phyloP scores from a whole-genome alignment of 805 yeast species.

The Zygotorulaspora florentina region DNA sequence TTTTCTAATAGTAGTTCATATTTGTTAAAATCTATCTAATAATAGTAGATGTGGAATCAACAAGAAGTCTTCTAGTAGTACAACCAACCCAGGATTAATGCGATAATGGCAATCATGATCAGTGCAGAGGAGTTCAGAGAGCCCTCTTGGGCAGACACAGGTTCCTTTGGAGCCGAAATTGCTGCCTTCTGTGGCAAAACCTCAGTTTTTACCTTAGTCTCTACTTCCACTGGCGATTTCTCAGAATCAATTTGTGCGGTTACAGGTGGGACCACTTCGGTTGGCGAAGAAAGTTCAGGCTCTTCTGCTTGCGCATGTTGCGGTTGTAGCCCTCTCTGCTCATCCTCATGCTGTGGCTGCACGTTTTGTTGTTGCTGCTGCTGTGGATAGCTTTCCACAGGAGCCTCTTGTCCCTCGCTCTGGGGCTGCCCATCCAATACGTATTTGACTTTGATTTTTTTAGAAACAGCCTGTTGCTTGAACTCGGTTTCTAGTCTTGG shows the following conservation, averaged over 20 bases:
- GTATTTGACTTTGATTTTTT: conserved; percentile 63
- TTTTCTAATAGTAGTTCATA: not conserved
- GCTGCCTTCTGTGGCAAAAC: conserved; percentile 44
- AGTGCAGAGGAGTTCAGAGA: conserved; percentile 52
- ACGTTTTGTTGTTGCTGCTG: conserved; percentile 24
- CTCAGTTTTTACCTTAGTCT: conserved; percentile 20
- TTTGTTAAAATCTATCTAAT: not conserved
- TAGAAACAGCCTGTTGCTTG: conserved; percentile 53
- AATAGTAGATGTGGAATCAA: not conserved
- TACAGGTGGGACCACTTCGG: conserved; percentile 7
- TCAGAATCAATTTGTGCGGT: conserved; percentile 7
- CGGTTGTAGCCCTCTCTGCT: conserved; percentile 5
- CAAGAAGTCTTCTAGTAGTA: conserved; percentile 42
- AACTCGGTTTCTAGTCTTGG: conserved; percentile 58
- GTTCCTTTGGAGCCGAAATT: conserved; percentile 26
- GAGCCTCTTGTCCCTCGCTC: conserved; percentile 2
- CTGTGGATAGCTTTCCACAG: conserved; percentile 21
- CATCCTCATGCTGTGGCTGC: not conserved
- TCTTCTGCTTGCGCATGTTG: conserved; percentile 9
- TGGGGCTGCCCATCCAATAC: conserved; percentile 23
- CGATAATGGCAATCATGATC: conserved; percentile 50
- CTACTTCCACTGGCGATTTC: conserved; percentile 2
- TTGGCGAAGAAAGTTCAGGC: conserved; percentile 23
- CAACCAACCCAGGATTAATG: conserved; percentile 65
- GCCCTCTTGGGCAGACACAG: conserved; percentile 36